Evolutionary conservation across 495 filamentous ascomycete genomes (phyloP), one percentile per base, ranked within the genome.

Genomic region (Barbatosphaeria neglecta): DNA sequence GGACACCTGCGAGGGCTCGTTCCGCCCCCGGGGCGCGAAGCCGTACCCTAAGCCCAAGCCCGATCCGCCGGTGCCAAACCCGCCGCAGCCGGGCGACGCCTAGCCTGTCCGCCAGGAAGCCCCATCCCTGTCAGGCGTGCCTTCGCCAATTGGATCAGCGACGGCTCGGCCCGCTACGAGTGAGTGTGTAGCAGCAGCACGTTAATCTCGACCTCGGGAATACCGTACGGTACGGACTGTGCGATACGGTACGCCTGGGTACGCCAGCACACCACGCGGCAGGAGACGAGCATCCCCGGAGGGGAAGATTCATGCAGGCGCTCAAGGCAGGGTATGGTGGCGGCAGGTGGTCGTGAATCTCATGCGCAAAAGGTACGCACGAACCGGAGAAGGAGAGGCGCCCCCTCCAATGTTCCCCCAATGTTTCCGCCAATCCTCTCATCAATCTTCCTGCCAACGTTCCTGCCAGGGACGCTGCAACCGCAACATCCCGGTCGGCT

Each of bases 31-130:
- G 51, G 45, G 6, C 1, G 39, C 20, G 13, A 63, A 57, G 46
- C 60, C 60, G 11, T 51, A 54, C 23, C 60, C 60, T 15, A 50
- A 50, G 18, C 60, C 60, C 15, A 53, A 47, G 37, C 60, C 60
- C 11, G 44, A 10, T 17, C 60, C 60, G 19, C 60, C 60, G 3
- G 56, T 54, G 2, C 60, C 60, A 2, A 58, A 63, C 23, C 60
- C 60, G 18, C 60, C 60, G 10, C 45, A 54, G 41, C 55, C 57
- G 18, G 50, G 44, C 9, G 20, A 41, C 20, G 39, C 19, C 10
- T 41, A 35, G 31, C 5, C 39, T 41, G 11, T 11, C 20, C n/a
- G 20, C 39, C 20, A 24, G 6, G 4, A n/a, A 13, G 33, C 13
- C 33, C 6, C 28, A 37, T 37, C 33, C 33, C 22, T 10, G 38